Evolutionary conservation across 2,329 filamentous ascomycete species (phyloP).

Genomic region (Pezicula neosporulosa): DNA sequence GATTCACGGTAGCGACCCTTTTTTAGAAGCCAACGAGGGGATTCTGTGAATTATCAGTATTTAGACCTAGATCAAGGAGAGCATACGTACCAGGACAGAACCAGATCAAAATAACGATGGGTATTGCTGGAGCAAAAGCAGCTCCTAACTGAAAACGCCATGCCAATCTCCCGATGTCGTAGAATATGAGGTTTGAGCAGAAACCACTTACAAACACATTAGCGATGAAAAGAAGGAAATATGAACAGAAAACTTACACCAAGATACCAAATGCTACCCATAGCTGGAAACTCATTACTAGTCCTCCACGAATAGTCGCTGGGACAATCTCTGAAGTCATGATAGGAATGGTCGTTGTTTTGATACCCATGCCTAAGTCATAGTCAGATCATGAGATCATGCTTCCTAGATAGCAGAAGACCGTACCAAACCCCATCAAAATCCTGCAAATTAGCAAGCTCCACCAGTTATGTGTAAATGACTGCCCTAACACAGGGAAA

Average conservation of each 20-base stretch:
- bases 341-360: constrained; percentile 66
- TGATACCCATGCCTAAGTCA: constrained; percentile 62
- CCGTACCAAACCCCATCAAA: constrained; percentile 68
- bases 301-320: constrained; percentile 64
- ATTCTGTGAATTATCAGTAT: constrained; percentile 2
- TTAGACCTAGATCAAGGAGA: neutral
- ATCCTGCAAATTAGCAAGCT: constrained; percentile 63
- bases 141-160: constrained; percentile 63
- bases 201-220: constrained; percentile 39
- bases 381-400: neutral
- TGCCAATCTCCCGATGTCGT: constrained; percentile 46
- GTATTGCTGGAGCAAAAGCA: constrained; percentile 55
- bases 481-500: constrained; percentile 65
- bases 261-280: constrained; percentile 61
- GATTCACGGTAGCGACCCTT: constrained; percentile 8
- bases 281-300: constrained; percentile 81
- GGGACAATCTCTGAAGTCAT: constrained; percentile 74
- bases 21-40: constrained; percentile 7
- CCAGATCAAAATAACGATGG: constrained; percentile 56
- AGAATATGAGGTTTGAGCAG: constrained; percentile 54
- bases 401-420: constrained; percentile 56
- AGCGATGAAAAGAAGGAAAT: neutral
- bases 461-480: constrained; percentile 67
- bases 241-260: constrained; percentile 24
- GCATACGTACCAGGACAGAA: constrained; percentile 47